These are phyloP conservation scores for Mucor circinelloides DNA, from an alignment of 371 early-diverging fungal species.

Conservation along the genomic window DNA sequence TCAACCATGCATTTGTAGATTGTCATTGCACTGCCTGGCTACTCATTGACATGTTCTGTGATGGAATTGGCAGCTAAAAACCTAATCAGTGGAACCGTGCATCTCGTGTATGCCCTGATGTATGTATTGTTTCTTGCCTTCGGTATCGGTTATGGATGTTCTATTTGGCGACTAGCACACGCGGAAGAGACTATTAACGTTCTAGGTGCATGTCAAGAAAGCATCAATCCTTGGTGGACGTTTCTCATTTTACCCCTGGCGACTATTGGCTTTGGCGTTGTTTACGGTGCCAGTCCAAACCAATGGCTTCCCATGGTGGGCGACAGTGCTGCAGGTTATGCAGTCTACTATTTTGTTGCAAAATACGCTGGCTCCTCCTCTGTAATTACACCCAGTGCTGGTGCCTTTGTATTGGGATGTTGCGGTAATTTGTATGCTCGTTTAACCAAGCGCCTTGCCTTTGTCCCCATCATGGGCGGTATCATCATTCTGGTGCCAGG, in stretches of 20 bases:
- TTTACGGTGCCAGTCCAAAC: constrained; percentile 30
- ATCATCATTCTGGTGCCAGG: constrained; percentile 44
- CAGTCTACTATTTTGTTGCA: constrained; percentile 36
- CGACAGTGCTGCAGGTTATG: constrained; percentile 34
- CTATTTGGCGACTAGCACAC: constrained; percentile 33
- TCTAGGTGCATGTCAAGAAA: constrained; percentile 24
- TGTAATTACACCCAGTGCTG: constrained; percentile 39
- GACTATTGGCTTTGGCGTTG: constrained; percentile 27
- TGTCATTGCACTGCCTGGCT: constrained; percentile 71
- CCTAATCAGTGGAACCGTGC: constrained; percentile 78
- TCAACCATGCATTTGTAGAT: constrained; percentile 27
- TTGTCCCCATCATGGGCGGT: constrained; percentile 42
- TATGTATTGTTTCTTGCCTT: constrained; percentile 75
- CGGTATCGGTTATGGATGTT: constrained; percentile 72
- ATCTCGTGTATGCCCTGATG: constrained; percentile 73
- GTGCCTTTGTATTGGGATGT: constrained; percentile 40
- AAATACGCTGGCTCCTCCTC: constrained; percentile 17
- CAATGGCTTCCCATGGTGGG: constrained; percentile 31
- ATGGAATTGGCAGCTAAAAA: constrained; percentile 83
- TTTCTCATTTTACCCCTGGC: constrained; percentile 34
- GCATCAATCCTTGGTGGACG: constrained; percentile 36
- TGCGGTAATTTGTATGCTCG: constrained; percentile 36
- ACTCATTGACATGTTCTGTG: constrained; percentile 70
- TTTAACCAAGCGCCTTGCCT: constrained; percentile 33
- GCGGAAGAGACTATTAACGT: constrained; percentile 13